These are phyloP conservation scores for Polygonum aviculare DNA, from an alignment of 148 eudicot genomes.

Conservation along the genomic window DNA sequence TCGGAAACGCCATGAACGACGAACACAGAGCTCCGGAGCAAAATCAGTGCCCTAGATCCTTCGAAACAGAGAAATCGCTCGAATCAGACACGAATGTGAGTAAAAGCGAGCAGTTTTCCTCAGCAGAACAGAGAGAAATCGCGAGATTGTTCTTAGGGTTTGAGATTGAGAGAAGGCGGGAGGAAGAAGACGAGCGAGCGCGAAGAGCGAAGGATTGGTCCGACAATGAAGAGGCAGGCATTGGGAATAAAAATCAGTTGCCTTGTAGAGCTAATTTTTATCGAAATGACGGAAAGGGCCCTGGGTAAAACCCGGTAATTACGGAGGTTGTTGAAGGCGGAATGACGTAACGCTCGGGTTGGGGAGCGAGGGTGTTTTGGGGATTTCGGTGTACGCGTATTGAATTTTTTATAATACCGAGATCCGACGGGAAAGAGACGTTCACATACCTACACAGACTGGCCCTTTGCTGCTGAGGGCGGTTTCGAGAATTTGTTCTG, in stretches of 20 bases:
- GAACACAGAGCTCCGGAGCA: neutral
- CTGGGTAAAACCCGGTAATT: neutral
- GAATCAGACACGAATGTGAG: neutral
- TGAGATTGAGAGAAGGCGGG: neutral
- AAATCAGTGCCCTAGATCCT: neutral
- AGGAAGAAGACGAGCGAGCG: neutral
- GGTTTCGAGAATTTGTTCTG: neutral
- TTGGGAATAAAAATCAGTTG: conserved; percentile 11
- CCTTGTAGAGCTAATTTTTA: neutral
- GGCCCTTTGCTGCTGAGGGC: neutral
- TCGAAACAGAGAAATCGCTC: neutral
- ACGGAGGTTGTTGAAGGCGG: neutral
- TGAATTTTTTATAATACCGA: neutral
- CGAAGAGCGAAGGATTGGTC: neutral
- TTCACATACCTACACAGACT: neutral
- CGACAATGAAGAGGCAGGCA: neutral
- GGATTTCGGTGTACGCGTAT: neutral
- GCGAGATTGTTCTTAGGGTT: neutral
- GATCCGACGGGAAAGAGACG: neutral
- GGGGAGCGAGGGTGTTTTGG: neutral
- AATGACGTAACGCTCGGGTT: neutral
- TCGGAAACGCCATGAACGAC: neutral
- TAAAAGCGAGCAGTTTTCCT: neutral
- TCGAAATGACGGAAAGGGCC: neutral
- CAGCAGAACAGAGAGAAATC: neutral